Base-by-base conservation (phyloP, 345 rosid genomes). In the Populus deltoides region DNA sequence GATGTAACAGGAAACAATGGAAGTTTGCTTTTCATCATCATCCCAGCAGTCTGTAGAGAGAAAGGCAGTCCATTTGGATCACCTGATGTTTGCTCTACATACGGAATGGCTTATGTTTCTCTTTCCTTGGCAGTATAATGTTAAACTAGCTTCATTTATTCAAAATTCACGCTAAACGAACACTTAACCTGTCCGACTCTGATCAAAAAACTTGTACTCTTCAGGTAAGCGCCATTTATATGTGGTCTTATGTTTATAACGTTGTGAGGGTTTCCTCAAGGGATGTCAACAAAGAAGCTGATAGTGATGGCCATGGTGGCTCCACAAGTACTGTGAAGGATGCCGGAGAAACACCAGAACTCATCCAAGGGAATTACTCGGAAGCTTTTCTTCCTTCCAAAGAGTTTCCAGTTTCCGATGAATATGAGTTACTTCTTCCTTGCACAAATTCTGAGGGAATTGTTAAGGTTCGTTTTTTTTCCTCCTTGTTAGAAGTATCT, bases 81-180 rank as follows among this genome's bases (percentile, higher is more conserved):
- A 4, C 68, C 71, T 15, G 43, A 39, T 39, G 35, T 70, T 72
- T 88, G 90, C 67, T 9, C 41, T 41, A 65, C 74, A 0, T 63
- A 81, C 27, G 90, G 84, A 67, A 68, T 66, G 72, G 75, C 86
- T 39, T 88, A 82, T 75, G 87, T 77, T 81, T 86, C 87, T 11
- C 86, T 88, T 36, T 88, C 90, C 15, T 70, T 86, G 87, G 88
- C 88, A 49, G 90, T 86, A 85, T 12, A 79, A 57, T 57, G 43
- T 39, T 39, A 39, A 39, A 39, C 12, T 39, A 39, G 43, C 12
- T 9, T 39, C 3, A 39, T 39, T 39, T 11, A 39, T 39, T 39
- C 43, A 39, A 39, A 2, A 39, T 39, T 9, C 61, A 27, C n/a
- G 10, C 9, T 57, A 10, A 24, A 39, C 43, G 43, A 39, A 39